These are phyloP conservation scores for Wallacemonas rigidus DNA, from an alignment of 208 protist species.

Conservation along the genomic window DNA sequence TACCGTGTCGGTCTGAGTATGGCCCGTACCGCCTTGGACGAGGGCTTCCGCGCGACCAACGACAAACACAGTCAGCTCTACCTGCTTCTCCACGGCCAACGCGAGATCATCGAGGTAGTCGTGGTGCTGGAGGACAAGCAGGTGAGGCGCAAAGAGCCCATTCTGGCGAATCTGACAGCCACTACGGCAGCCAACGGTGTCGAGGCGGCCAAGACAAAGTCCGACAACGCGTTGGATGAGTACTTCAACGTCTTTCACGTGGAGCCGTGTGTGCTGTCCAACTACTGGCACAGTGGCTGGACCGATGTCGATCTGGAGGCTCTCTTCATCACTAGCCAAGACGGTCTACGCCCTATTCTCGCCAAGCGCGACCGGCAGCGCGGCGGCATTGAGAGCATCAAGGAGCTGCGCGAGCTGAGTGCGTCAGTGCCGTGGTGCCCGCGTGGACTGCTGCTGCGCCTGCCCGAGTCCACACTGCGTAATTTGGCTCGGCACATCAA, in stretches of 20 bases:
- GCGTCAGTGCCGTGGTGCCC: conserved; percentile 41
- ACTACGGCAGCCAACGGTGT: conserved; percentile 49
- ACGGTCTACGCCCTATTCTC: conserved; percentile 60
- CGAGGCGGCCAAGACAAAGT: conserved; percentile 35
- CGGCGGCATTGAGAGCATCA: conserved; percentile 66
- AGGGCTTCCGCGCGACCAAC: conserved; percentile 43
- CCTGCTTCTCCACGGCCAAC: conserved; percentile 72
- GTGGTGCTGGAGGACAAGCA: conserved; percentile 71
- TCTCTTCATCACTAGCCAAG: conserved; percentile 68
- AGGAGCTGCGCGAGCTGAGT: conserved; percentile 67
- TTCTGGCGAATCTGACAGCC: conserved; percentile 69
- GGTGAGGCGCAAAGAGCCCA: conserved; percentile 63
- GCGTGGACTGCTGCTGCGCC: conserved; percentile 48
- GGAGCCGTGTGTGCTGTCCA: conserved; percentile 74
- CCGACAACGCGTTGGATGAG: conserved; percentile 31
- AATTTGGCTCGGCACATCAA: conserved; percentile 42
- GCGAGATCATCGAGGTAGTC: conserved; percentile 78
- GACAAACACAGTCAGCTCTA: conserved; percentile 83
- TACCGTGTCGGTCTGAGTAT: conserved; percentile 76
- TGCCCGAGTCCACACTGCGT: conserved; percentile 46
- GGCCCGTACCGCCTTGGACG: conserved; percentile 58
- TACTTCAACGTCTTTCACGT: conserved; percentile 81
- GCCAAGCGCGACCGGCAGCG: conserved; percentile 68
- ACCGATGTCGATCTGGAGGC: conserved; percentile 67
- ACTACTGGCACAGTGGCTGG: conserved; percentile 74